phyloP scores from a whole-genome alignment of 75 land plant genomes.

The Pinus taeda region DNA sequence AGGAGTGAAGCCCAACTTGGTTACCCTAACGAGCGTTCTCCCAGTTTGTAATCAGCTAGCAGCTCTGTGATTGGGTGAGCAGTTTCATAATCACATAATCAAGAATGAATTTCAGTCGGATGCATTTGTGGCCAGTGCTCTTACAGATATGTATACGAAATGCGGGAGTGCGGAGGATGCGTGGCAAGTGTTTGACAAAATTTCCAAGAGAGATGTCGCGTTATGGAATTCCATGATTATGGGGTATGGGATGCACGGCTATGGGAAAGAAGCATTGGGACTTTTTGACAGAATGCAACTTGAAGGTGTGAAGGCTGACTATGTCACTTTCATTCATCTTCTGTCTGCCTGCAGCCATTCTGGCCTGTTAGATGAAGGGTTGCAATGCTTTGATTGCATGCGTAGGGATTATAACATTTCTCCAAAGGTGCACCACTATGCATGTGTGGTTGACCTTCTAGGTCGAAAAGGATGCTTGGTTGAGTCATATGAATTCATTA shows the following conservation, averaged over 20 bases:
- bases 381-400: neutral
- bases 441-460: neutral
- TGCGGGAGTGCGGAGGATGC: neutral
- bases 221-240: neutral
- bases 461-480: neutral
- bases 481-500: neutral
- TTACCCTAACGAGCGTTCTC: neutral
- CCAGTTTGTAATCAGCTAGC: neutral
- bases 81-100: neutral
- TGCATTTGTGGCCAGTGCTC: neutral
- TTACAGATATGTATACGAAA: neutral
- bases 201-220: neutral
- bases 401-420: neutral
- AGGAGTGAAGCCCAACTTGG: neutral
- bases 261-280: neutral
- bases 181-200: neutral
- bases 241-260: neutral
- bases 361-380: neutral
- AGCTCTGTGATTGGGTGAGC: neutral
- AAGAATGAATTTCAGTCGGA: neutral
- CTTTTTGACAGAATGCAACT: neutral
- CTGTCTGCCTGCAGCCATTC: conserved; percentile 3
- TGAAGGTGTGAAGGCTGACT: conserved; percentile 3
- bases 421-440: neutral
- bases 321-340: neutral